Evolutionary conservation across 2,329 filamentous ascomycete species (phyloP).

Genomic region (Capronia epimyces): DNA sequence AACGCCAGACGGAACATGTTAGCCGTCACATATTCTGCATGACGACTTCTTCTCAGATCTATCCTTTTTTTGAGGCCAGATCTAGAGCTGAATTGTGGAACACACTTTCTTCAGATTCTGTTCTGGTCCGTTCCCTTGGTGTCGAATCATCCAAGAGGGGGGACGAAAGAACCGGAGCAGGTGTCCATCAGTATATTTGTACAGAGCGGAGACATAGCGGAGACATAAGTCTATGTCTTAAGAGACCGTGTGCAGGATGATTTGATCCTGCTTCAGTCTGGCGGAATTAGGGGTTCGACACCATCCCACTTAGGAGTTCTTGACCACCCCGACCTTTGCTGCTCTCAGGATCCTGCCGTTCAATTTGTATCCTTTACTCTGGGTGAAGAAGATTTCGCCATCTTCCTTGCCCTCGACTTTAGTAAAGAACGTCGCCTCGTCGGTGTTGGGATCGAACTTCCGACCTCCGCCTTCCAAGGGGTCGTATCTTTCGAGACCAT

Average conservation of each 20-base stretch:
- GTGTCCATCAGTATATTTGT: not conserved
- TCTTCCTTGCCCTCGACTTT: slow-evolving; percentile 83
- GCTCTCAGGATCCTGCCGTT: slow-evolving; percentile 86
- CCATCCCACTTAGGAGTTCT: slow-evolving; percentile 56
- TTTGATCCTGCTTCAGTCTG: too few species aligned
- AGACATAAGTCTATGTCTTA: not conserved
- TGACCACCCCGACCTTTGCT: slow-evolving; percentile 93
- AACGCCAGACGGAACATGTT: slow-evolving; percentile 23
- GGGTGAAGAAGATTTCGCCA: slow-evolving; percentile 81
- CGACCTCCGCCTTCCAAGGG: slow-evolving; percentile 61
- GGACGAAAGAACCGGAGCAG: not conserved
- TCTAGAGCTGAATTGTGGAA: not conserved
- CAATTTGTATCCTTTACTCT: slow-evolving; percentile 92
- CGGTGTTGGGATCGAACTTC: slow-evolving; percentile 92
- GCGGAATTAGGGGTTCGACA: too few species aligned
- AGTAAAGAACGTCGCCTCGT: slow-evolving; percentile 94
- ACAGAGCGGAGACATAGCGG: not conserved
- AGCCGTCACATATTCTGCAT: slow-evolving; percentile 15
- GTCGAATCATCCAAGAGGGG: too few species aligned
- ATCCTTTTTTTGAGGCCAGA: not conserved
- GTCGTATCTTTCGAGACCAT: slow-evolving; percentile 85
- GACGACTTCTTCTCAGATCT: not conserved
- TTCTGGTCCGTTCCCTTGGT: too few species aligned
- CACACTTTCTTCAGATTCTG: not conserved
- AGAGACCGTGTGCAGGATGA: not conserved